Conservation (phyloP, 129 eudicot genomes). For the Flaveria sonorensis region DNA sequence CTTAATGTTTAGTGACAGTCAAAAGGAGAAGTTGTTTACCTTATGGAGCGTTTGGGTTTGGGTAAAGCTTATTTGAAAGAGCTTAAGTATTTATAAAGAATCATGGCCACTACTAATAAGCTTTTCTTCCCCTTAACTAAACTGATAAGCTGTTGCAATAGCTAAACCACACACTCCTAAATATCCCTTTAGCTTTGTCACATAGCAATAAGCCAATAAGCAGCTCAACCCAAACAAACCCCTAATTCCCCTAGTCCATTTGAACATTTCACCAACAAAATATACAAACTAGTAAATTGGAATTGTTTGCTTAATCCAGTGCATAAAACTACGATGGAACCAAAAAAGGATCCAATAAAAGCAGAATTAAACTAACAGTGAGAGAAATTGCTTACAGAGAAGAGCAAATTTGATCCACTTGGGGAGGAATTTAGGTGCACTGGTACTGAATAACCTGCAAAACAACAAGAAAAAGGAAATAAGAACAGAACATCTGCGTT, state of each 20-base stretch:
- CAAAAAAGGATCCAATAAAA: constrained; percentile 3
- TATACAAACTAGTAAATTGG: neutral
- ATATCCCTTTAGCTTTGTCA: neutral
- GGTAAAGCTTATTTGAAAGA: neutral
- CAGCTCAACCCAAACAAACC: neutral
- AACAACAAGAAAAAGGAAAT: neutral
- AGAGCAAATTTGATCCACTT: constrained; percentile 7
- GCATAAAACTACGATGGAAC: neutral
- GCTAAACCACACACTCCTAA: neutral
- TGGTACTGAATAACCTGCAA: constrained; percentile 30
- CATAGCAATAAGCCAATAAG: neutral
- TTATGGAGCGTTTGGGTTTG: neutral
- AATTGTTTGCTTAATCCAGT: too few relatives aligned
- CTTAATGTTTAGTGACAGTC: too few relatives aligned
- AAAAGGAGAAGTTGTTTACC: neutral
- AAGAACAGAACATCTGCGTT: neutral
- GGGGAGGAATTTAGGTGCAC: constrained; percentile 28
- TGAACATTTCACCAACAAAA: neutral
- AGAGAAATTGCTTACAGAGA: constrained; percentile 30
- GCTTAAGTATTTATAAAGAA: neutral
- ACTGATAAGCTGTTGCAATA: neutral
- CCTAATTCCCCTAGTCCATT: neutral
- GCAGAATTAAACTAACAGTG: neutral
- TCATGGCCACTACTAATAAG: neutral
- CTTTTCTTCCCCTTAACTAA: neutral